Conservation (phyloP, 1,284 basidiomycete species). For the Ustilago bromivora region DNA sequence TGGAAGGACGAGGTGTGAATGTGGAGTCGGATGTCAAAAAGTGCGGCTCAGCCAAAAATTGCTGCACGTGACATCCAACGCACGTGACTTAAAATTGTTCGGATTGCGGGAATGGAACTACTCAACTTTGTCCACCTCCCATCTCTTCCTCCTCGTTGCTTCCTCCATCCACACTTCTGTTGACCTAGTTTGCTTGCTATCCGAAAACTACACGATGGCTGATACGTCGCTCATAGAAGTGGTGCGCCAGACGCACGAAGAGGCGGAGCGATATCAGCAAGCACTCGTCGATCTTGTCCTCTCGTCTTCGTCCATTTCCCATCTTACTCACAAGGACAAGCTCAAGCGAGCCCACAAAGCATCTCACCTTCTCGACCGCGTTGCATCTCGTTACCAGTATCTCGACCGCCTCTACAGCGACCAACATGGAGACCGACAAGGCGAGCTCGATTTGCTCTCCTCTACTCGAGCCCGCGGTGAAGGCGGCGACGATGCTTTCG, state of each 20-base stretch:
- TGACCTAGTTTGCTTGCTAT: neutral
- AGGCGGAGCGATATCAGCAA: constrained; percentile 86
- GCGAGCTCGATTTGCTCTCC: constrained; percentile 72
- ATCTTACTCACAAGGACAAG: constrained; percentile 71
- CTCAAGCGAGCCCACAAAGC: constrained; percentile 88
- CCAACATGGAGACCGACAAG: constrained; percentile 69
- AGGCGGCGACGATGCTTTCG: constrained; percentile 46
- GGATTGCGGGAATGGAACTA: constrained; percentile 25
- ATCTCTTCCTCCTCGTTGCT: neutral
- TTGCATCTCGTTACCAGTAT: constrained; percentile 75
- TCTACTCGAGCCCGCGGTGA: constrained; percentile 11
- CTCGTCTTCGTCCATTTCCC: constrained; percentile 56
- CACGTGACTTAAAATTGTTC: neutral
- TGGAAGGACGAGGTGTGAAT: neutral
- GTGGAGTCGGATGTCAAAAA: constrained; percentile 3
- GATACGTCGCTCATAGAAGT: constrained; percentile 87
- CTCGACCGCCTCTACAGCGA: constrained; percentile 71
- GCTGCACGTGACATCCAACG: neutral
- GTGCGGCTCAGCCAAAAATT: constrained; percentile 6
- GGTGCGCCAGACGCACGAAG: constrained; percentile 93
- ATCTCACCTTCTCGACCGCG: constrained; percentile 84
- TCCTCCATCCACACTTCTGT: neutral
- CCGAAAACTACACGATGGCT: constrained; percentile 47
- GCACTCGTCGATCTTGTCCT: constrained; percentile 73
- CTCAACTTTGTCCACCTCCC: neutral